These are phyloP conservation scores for Lactarius deliciosus DNA, from an alignment of 768 basidiomycete genomes.

Conservation along the genomic window DNA sequence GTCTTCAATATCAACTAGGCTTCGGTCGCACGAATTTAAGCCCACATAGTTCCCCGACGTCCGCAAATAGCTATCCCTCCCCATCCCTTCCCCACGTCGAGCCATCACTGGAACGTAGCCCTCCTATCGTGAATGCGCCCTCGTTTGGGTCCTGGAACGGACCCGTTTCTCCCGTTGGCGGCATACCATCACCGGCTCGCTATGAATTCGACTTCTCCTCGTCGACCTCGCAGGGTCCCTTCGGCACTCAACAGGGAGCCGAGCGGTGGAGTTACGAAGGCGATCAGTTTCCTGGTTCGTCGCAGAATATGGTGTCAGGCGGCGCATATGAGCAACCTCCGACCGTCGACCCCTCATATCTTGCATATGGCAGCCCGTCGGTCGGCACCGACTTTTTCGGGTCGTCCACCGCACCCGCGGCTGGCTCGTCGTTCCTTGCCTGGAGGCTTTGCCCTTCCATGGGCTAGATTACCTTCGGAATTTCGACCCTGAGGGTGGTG, in stretches of 20 bases:
- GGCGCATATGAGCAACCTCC: conserved; percentile 22
- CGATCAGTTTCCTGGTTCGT: conserved; percentile 22
- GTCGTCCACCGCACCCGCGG: conserved; percentile 46
- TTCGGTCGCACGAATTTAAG: conserved; percentile 47
- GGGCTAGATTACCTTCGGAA: conserved; percentile 84
- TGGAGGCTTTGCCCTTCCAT: conserved; percentile 76
- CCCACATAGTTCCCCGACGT: conserved; percentile 74
- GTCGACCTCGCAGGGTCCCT: conserved; percentile 17
- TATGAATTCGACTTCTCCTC: conserved; percentile 29
- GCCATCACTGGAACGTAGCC: conserved; percentile 52
- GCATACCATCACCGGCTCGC: conserved; percentile 22
- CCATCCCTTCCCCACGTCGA: conserved; percentile 57
- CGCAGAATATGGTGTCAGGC: conserved; percentile 8
- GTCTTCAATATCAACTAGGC: conserved; percentile 34
- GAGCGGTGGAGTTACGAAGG: conserved; percentile 26
- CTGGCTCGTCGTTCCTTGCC: conserved; percentile 66
- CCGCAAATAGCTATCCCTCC: conserved; percentile 64
- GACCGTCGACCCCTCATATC: conserved; percentile 30
- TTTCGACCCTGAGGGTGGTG: conserved; percentile 52
- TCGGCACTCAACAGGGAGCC: conserved; percentile 6
- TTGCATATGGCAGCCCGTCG: conserved; percentile 20
- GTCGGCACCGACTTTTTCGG: conserved; percentile 37
- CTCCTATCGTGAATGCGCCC: conserved; percentile 48
- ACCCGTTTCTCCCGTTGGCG: conserved; percentile 26
- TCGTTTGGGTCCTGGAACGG: conserved; percentile 35